Conservation (phyloP, 2,329 filamentous ascomycete genomes). For the Grosmannia huntii region DNA sequence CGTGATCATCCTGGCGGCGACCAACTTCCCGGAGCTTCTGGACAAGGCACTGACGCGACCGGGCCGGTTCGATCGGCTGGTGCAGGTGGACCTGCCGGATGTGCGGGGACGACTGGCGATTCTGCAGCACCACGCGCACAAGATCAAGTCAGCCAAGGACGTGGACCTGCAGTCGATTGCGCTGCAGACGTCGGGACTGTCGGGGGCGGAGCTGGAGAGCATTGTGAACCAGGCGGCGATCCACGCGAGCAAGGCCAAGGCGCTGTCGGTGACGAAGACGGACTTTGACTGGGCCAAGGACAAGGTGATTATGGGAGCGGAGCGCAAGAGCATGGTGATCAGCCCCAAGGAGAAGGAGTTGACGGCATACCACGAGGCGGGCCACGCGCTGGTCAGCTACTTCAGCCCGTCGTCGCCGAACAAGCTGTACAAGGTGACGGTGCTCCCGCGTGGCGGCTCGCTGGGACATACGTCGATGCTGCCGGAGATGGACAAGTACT, state of each 20-base stretch:
- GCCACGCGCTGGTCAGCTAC: slow-evolving; percentile 81
- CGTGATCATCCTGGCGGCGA: slow-evolving; percentile 91
- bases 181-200: slow-evolving; percentile 79
- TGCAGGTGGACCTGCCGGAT: slow-evolving; percentile 79
- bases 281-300: slow-evolving; percentile 98
- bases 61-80: slow-evolving; percentile 89
- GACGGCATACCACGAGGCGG: slow-evolving; percentile 95
- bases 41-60: slow-evolving; percentile 92
- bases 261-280: slow-evolving; percentile 56
- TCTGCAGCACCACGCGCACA: slow-evolving; percentile 83
- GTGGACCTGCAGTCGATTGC: slow-evolving; percentile 79
- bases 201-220: slow-evolving; percentile 91
- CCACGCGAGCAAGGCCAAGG: slow-evolving; percentile 79
- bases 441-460: slow-evolving; percentile 77
- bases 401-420: slow-evolving; percentile 60
- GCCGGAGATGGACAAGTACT: slow-evolving; percentile 87
- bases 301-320: slow-evolving; percentile 93
- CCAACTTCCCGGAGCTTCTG: slow-evolving; percentile 87
- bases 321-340: slow-evolving; percentile 80
- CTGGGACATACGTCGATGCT: slow-evolving; percentile 81
- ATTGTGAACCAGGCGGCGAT: slow-evolving; percentile 94
- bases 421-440: slow-evolving; percentile 92
- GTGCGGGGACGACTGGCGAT: slow-evolving; percentile 89
- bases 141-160: slow-evolving; percentile 67
- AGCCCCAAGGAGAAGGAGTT: slow-evolving; percentile 90